Base-by-base conservation (phyloP, 805 yeast genomes). In the Starmerella floris region DNA sequence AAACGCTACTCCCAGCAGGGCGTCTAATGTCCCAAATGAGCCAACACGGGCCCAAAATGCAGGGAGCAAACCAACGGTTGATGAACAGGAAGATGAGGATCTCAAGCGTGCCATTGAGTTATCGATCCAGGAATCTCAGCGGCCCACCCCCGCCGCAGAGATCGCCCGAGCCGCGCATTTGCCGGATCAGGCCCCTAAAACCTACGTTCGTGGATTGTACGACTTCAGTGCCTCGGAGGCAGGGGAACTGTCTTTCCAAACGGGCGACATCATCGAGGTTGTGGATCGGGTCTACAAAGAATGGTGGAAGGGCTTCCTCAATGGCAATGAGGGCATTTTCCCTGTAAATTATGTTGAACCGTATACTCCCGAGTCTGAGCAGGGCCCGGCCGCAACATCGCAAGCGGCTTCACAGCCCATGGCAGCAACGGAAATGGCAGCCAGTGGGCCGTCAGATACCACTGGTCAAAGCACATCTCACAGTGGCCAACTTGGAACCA, bases 281-380 rank as follows among this genome's bases (percentile, higher is more conserved):
- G 67, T 87, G 28, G 97, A 87, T 53, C 70, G 79, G 15, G 94
- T 82, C 5, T 87, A 85, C 59, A 70, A 83, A 48, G 97, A 88
- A 56, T 88, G 98, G 98, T 83, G 95, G 79, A 72, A 83, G 51
- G 98, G 98, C 15, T 74, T 88, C 5, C 62, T 88, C 40, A 69
- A 73, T 42, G 95, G 95, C 1, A 71, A 70, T 42, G 68, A 76
- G 39, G 98, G 98, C 17, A 79, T 91, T 13, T 85, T 88, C 61
- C 98, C 98, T 0, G 70, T 83, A 45, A 88, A 88, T 58, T 88
- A 91, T 56, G 97, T 91, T 1, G 56, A 53, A 42, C 32, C 23
- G 9, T 6, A 23, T 4, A n/a, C 22, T 17, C 31, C 31, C 5
- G 32, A 6, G 6, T 10, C 32, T 9, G 6, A 30, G 17, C 16